Evolutionary conservation across 1,284 basidiomycete species (phyloP).

Genomic region (Apiotrichum laibachii): DNA sequence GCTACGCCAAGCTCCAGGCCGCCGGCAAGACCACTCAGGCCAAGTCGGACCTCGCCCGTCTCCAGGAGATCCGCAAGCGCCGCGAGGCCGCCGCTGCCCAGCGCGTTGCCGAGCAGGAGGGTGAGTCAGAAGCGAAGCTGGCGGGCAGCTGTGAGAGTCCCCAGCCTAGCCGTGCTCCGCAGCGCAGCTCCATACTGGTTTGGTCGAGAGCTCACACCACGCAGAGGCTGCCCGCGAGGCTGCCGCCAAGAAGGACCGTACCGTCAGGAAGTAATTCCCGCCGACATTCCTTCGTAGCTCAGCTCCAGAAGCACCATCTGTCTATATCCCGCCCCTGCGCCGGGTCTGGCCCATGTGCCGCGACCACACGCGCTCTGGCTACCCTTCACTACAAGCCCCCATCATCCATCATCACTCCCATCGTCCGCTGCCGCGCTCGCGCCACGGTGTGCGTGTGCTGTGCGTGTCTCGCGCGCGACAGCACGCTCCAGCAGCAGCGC

Average conservation of each 20-base stretch:
- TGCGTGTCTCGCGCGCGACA: too few relatives aligned
- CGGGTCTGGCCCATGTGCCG: neutral
- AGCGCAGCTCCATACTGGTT: too few relatives aligned
- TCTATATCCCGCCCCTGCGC: neutral
- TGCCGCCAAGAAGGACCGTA: constrained; percentile 42
- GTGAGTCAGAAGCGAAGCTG: constrained; percentile 30
- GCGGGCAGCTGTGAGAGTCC: too few relatives aligned
- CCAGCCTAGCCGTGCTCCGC: too few relatives aligned
- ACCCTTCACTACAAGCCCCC: too few relatives aligned
- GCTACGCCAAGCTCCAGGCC: constrained; percentile 59
- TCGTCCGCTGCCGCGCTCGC: too few relatives aligned
- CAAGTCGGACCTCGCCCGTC: constrained; percentile 76
- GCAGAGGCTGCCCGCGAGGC: constrained; percentile 45
- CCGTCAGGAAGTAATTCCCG: constrained; percentile 2
- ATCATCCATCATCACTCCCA: too few relatives aligned
- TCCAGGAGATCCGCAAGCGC: constrained; percentile 79
- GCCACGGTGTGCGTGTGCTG: too few relatives aligned
- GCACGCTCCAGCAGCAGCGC: too few relatives aligned
- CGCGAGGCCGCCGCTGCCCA: constrained; percentile 80
- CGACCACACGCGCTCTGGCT: too few relatives aligned
- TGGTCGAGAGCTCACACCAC: constrained; percentile 11
- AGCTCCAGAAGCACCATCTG: neutral
- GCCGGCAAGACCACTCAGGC: constrained; percentile 85
- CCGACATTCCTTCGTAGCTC: neutral
- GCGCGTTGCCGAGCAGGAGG: constrained; percentile 78